phyloP scores from a whole-genome alignment of 169 alveolate species.

The Plasmodium chabaudi region DNA sequence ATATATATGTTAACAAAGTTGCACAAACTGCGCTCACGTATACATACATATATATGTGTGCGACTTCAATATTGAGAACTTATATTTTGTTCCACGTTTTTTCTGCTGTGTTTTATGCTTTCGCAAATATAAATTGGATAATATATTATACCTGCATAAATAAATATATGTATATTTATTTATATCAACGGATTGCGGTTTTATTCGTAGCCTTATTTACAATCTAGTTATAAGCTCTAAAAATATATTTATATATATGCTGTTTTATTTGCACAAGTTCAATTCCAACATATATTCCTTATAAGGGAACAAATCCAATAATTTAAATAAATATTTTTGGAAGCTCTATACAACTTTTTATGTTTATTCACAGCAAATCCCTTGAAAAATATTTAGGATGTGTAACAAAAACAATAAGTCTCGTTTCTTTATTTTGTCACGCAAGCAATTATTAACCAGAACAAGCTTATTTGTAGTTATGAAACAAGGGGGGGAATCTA shows the following conservation, averaged over 20 bases:
- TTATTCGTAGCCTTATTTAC: background rate
- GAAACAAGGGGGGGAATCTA: background rate
- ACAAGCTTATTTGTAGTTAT: background rate
- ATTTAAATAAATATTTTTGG: background rate
- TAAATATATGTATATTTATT: no score
- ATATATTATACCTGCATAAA: no score
- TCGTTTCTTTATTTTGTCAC: background rate
- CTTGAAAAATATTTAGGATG: constrained; percentile 3
- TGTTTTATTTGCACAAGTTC: background rate
- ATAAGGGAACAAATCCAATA: background rate
- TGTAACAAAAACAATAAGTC: background rate
- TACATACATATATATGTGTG: background rate
- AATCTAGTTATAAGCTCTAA: background rate
- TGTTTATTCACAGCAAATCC: background rate
- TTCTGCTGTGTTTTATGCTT: no score
- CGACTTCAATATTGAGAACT: background rate
- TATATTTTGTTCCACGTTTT: background rate
- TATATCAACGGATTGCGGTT: background rate
- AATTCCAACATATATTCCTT: background rate
- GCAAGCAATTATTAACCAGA: background rate
- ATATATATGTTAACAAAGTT: background rate
- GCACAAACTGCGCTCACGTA: background rate
- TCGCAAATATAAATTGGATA: no score
- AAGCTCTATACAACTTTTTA: background rate
- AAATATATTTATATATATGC: background rate